Evolutionary conservation across 192 early-diverging fungal genomes (phyloP).

Genomic region (Mortierella hygrophila): DNA sequence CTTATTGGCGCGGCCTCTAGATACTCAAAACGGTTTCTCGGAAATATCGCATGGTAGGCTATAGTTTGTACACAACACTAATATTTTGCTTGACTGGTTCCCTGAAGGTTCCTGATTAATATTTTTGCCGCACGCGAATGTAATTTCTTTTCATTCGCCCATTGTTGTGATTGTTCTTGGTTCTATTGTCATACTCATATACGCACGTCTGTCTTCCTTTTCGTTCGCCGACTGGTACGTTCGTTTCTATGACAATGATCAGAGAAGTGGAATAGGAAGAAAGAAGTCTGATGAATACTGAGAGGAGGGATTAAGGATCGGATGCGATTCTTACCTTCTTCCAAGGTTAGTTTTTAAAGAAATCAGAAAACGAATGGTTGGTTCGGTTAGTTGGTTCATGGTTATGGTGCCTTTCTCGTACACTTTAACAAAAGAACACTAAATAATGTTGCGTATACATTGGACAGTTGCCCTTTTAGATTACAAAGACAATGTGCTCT

Average conservation of each 20-base stretch:
- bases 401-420: no score
- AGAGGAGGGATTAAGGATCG: no score
- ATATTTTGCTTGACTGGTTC: not conserved
- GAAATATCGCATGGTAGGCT: not conserved
- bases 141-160: not conserved
- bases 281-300: not conserved
- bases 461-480: no score
- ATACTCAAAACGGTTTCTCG: not conserved
- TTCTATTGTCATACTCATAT: not conserved
- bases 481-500: no score
- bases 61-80: not conserved
- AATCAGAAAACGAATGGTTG: not conserved
- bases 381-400: not conserved
- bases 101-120: not conserved
- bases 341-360: not conserved
- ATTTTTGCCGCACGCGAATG: not conserved
- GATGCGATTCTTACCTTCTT: not conserved
- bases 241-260: not conserved
- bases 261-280: not conserved
- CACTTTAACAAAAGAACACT: no score
- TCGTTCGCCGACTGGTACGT: not conserved
- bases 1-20: not conserved
- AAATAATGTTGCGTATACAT: no score
- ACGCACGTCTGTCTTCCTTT: not conserved
- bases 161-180: not conserved